phyloP scores from a whole-genome alignment of 345 rosid genomes.

The Noccaea caerulescens region DNA sequence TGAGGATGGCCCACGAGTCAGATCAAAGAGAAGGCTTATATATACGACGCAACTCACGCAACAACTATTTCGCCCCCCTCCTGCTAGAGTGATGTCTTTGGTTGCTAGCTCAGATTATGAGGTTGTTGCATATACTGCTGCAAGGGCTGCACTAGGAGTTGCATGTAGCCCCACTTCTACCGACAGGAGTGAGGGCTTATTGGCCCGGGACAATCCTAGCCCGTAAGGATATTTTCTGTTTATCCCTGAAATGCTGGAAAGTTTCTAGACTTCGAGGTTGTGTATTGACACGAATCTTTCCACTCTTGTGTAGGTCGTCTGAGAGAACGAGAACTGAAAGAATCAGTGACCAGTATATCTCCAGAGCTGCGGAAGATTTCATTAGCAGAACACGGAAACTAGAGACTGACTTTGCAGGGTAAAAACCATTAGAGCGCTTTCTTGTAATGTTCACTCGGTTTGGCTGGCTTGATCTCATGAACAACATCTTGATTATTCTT shows the following conservation, averaged over 20 bases:
- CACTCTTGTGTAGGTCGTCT: conserved; percentile 44
- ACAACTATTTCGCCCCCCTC: conserved; percentile 62
- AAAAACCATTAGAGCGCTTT: conserved; percentile 24
- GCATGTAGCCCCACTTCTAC: conserved; percentile 57
- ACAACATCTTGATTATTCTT: conserved; percentile 13
- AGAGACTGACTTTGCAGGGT: conserved; percentile 70
- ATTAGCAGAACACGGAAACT: conserved; percentile 57
- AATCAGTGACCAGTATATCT: conserved; percentile 55
- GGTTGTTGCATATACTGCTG: conserved; percentile 51
- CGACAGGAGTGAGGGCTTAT: conserved; percentile 41
- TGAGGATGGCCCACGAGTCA: conserved; percentile 54
- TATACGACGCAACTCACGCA: conserved; percentile 84
- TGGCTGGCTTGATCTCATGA: conserved; percentile 21
- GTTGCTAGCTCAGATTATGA: conserved; percentile 58
- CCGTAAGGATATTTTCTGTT: conserved; percentile 53
- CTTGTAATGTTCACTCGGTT: not conserved
- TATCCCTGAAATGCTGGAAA: not conserved
- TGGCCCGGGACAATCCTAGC: conserved; percentile 43
- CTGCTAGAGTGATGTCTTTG: conserved; percentile 51
- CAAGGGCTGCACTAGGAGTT: conserved; percentile 73
- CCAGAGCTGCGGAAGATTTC: conserved; percentile 65
- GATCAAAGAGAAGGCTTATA: conserved; percentile 78
- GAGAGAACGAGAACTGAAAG: conserved; percentile 52
- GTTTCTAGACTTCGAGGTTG: not conserved
- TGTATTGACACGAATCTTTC: conserved; percentile 9